Evolutionary conservation across 805 yeast genomes (phyloP).

Genomic region (Saturnispora bothae): DNA sequence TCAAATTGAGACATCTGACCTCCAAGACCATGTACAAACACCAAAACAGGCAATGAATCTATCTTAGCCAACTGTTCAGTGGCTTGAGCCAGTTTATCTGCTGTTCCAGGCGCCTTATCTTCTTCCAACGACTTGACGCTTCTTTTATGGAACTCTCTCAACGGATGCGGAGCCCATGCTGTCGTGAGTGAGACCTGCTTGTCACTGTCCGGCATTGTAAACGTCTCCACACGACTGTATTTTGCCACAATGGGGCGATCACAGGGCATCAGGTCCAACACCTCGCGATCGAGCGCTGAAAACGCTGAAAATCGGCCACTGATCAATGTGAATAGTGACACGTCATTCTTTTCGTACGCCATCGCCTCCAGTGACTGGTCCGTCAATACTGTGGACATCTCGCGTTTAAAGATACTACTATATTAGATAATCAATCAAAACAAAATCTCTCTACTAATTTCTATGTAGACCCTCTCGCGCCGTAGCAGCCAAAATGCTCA

Average conservation of each 20-base stretch:
- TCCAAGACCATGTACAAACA: constrained; percentile 82
- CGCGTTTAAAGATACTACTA: too few relatives aligned
- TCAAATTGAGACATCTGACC: constrained; percentile 86
- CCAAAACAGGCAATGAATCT: constrained; percentile 43
- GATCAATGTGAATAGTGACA: constrained; percentile 12
- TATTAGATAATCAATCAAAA: too few relatives aligned
- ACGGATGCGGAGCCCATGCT: constrained; percentile 42
- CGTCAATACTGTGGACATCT: constrained; percentile 1
- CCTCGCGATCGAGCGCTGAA: constrained; percentile 31
- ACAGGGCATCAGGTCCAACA: constrained; percentile 36
- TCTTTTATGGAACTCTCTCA: constrained; percentile 27
- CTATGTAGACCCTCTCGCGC: too few relatives aligned
- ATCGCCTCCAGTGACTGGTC: constrained; percentile 1
- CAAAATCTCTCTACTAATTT: too few relatives aligned
- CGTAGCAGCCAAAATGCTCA: too few relatives aligned
- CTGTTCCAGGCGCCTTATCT: constrained; percentile 10
- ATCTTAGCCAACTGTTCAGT: constrained; percentile 27
- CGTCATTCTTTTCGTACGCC: constrained; percentile 1
- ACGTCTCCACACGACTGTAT: constrained; percentile 31
- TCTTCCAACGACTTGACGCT: constrained; percentile 13
- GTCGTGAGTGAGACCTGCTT: constrained; percentile 31
- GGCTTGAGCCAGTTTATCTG: constrained; percentile 9
- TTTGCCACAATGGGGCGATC: constrained; percentile 46
- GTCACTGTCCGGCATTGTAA: constrained; percentile 27
- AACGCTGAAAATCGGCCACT: not conserved